Conservation (phyloP, 352 stramenopile genomes). For the Globisporangium yorkense region DNA sequence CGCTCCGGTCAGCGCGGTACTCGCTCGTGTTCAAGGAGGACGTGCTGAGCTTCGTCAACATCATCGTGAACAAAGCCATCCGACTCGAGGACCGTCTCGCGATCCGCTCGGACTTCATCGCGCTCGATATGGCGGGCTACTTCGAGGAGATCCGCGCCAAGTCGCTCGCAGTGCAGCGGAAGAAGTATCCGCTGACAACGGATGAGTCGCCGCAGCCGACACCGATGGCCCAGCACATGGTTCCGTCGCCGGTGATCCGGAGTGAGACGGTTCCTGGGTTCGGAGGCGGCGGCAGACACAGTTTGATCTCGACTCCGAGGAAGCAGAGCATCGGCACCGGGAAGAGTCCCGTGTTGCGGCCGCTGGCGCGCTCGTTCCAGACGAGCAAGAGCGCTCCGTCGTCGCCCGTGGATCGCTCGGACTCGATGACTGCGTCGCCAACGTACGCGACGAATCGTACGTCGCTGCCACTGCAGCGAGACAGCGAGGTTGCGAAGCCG, state of each 20-base stretch:
- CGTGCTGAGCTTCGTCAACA: slow-evolving; percentile 86
- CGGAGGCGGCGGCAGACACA: neutral
- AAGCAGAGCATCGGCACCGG: slow-evolving; percentile 7
- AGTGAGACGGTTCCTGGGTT: slow-evolving; percentile 4
- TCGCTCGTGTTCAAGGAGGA: slow-evolving; percentile 87
- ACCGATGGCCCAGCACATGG: slow-evolving; percentile 1
- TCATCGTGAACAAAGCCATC: slow-evolving; percentile 87
- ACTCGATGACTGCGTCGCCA: slow-evolving; percentile 14
- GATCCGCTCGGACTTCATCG: slow-evolving; percentile 82
- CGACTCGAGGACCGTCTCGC: slow-evolving; percentile 73
- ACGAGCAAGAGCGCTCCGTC: slow-evolving; percentile 49
- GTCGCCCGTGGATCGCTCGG: slow-evolving; percentile 35
- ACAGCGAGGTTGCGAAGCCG: slow-evolving; percentile 1
- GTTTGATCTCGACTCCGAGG: neutral
- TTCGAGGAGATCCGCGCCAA: slow-evolving; percentile 86
- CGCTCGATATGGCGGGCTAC: slow-evolving; percentile 79
- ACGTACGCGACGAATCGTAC: slow-evolving; percentile 8
- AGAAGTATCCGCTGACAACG: slow-evolving; percentile 50
- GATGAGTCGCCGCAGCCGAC: slow-evolving; percentile 15
- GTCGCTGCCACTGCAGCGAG: slow-evolving; percentile 14
- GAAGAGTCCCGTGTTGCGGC: slow-evolving; percentile 11
- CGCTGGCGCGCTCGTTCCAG: slow-evolving; percentile 4
- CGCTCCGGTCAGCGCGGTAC: slow-evolving; percentile 77
- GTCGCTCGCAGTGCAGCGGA: slow-evolving; percentile 68
- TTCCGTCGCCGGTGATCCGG: slow-evolving; percentile 9